Conservation (phyloP, 1,284 basidiomycete genomes). For the Boletus mariae region DNA sequence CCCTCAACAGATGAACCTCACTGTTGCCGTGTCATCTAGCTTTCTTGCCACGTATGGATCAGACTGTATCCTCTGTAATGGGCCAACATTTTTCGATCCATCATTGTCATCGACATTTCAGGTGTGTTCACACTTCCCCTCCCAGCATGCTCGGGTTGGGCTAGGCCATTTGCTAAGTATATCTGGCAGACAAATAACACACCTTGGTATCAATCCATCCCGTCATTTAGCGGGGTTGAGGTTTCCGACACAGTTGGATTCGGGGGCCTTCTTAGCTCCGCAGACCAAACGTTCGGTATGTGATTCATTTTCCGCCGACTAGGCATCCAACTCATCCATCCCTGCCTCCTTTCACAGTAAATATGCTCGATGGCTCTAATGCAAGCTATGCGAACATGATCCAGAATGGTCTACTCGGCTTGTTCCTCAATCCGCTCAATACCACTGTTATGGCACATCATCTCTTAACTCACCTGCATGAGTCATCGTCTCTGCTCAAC, state of each 20-base stretch:
- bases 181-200: slow-evolving; percentile 17
- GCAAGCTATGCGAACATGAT: background rate
- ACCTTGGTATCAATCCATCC: slow-evolving; percentile 14
- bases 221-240: slow-evolving; percentile 17
- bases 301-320: background rate
- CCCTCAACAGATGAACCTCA: slow-evolving; percentile 27
- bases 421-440: slow-evolving; percentile 26
- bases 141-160: background rate
- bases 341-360: slow-evolving; percentile 10
- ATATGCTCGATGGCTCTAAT: slow-evolving; percentile 23
- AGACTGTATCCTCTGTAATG: slow-evolving; percentile 30
- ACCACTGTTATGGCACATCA: slow-evolving; percentile 8
- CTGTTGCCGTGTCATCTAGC: slow-evolving; percentile 14
- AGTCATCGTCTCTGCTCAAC: slow-evolving; percentile 26
- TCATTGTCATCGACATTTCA: slow-evolving; percentile 26
- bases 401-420: slow-evolving; percentile 27
- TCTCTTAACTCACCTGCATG: slow-evolving; percentile 18
- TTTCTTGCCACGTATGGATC: slow-evolving; percentile 17
- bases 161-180: background rate
- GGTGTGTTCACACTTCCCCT: slow-evolving; percentile 16
- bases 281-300: slow-evolving; percentile 19
- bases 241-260: slow-evolving; percentile 24
- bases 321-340: background rate
- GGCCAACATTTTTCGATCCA: slow-evolving; percentile 20
- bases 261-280: slow-evolving; percentile 18